Conservation (phyloP, 2,329 filamentous ascomycete genomes). For the Apiospora arundinis region DNA sequence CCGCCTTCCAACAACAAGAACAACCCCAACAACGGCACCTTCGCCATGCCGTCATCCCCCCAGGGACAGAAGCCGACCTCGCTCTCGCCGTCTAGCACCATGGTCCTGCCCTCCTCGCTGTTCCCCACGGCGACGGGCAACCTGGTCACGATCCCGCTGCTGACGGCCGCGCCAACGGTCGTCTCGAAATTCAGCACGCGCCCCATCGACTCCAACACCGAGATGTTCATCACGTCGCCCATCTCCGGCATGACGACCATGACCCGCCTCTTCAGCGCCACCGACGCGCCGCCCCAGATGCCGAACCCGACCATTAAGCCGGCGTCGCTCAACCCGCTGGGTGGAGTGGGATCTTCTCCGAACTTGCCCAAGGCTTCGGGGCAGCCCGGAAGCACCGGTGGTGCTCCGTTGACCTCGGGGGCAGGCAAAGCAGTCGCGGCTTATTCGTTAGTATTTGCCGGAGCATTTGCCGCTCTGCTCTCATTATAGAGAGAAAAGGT, state of each 20-base stretch:
- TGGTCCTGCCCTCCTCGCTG: neutral
- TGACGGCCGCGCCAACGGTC: conserved; percentile 3
- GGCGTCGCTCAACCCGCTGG: neutral
- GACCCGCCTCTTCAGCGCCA: neutral
- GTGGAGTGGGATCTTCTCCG: neutral
- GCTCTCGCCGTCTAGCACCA: neutral
- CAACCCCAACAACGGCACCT: no score
- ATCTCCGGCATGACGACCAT: conserved; percentile 1
- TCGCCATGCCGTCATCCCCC: no score
- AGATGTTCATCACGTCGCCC: conserved; percentile 4
- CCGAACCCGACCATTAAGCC: neutral
- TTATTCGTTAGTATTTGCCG: neutral
- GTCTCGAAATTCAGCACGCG: conserved; percentile 4
- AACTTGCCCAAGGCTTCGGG: neutral
- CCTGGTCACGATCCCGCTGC: conserved; percentile 2
- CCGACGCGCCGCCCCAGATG: neutral
- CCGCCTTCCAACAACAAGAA: no score
- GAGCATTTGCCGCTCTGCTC: neutral
- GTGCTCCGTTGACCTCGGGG: neutral
- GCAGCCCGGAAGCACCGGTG: neutral
- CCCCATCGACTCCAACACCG: neutral
- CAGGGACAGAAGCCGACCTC: neutral
- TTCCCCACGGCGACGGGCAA: neutral
- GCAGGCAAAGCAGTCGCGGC: neutral
- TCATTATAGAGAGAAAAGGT: neutral